These are phyloP conservation scores for Trichoderma oligosporum DNA, from an alignment of 2,329 filamentous ascomycete genomes.

Conservation along the genomic window DNA sequence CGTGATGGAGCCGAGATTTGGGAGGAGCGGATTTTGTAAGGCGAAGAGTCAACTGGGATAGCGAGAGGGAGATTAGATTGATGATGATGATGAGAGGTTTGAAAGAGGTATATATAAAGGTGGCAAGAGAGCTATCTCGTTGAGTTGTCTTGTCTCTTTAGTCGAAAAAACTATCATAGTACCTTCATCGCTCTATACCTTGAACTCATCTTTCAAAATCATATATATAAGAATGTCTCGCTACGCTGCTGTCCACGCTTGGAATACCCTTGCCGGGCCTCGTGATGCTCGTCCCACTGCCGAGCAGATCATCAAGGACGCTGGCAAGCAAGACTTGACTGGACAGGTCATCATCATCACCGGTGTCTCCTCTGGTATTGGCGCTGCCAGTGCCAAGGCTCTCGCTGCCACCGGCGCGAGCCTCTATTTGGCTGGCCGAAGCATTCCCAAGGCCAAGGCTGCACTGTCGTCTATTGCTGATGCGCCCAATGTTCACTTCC, in stretches of 20 bases:
- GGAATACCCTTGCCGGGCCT: constrained; percentile 26
- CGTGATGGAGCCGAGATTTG: background rate
- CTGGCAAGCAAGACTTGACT: constrained; percentile 30
- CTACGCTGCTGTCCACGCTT: constrained; percentile 34
- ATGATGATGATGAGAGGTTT: background rate
- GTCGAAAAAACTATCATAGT: background rate
- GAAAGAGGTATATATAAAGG: background rate
- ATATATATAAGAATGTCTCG: constrained; percentile 1
- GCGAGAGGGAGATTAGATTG: background rate
- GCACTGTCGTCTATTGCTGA: constrained; percentile 20
- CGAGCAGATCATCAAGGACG: constrained; percentile 36
- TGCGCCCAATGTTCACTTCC: constrained; percentile 15
- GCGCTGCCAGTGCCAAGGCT: constrained; percentile 41
- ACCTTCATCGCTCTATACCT: background rate
- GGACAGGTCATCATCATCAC: constrained; percentile 42
- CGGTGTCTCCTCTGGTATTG: constrained; percentile 41
- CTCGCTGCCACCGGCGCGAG: constrained; percentile 36
- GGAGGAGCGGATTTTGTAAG: background rate
- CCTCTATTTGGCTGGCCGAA: constrained; percentile 23
- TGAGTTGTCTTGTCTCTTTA: background rate
- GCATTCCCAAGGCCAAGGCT: constrained; percentile 22
- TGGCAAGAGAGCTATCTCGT: background rate
- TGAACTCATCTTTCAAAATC: background rate
- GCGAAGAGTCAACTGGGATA: no score
- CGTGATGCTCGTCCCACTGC: constrained; percentile 40